phyloP scores from a whole-genome alignment of 371 early-diverging fungal genomes.

The Rhizopus arrhizus region DNA sequence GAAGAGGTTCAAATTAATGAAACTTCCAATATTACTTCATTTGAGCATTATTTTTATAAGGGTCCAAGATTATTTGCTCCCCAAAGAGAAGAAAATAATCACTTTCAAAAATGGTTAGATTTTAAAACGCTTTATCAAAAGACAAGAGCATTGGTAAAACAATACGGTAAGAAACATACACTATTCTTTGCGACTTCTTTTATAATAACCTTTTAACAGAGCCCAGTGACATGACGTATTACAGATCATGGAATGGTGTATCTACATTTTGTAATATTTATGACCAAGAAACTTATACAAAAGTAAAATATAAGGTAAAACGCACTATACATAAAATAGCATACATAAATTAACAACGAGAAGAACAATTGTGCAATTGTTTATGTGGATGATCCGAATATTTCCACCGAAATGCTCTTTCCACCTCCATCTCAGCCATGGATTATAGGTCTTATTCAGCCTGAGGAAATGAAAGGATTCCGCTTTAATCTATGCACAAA shows the following conservation, averaged over 20 bases:
- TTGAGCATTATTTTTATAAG: slow-evolving; percentile 43
- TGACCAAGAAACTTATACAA: slow-evolving; percentile 27
- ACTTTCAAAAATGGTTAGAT: slow-evolving; percentile 8
- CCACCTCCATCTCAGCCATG: slow-evolving; percentile 32
- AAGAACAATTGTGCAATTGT: slow-evolving; percentile 42
- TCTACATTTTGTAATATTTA: slow-evolving; percentile 28
- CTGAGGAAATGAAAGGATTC: slow-evolving; percentile 41
- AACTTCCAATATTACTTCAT: slow-evolving; percentile 23
- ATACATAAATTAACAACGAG: neutral
- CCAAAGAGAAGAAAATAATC: slow-evolving; percentile 1
- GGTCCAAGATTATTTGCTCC: slow-evolving; percentile 37
- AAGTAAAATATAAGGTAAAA: slow-evolving; percentile 32
- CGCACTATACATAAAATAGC: neutral
- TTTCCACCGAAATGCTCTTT: slow-evolving; percentile 12
- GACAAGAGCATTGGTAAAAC: slow-evolving; percentile 33
- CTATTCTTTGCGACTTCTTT: neutral
- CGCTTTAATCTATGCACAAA: slow-evolving; percentile 35
- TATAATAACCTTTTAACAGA: neutral
- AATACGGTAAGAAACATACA: slow-evolving; percentile 18
- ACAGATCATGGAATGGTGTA: slow-evolving; percentile 34
- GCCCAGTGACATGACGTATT: slow-evolving; percentile 19
- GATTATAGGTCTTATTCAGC: slow-evolving; percentile 47
- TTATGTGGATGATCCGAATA: slow-evolving; percentile 38
- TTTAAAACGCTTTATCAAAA: slow-evolving; percentile 29
- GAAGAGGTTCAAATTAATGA: slow-evolving; percentile 19